Conservation (phyloP, 179 eudicot genomes). For the Silene coronaria region DNA sequence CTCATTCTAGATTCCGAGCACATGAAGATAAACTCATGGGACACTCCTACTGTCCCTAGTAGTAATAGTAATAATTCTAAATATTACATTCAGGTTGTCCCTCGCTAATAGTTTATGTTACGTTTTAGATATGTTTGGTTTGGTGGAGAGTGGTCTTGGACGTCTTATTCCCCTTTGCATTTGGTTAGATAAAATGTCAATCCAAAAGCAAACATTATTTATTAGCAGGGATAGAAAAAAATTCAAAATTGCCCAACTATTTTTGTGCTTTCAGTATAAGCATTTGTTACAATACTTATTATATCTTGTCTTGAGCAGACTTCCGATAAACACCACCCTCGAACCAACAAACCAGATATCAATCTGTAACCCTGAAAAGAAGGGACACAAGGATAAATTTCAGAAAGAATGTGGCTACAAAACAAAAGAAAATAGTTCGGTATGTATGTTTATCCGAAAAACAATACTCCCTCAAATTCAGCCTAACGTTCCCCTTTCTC, state of each 20-base stretch:
- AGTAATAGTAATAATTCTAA: no score
- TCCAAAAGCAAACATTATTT: neutral
- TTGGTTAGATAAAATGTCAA: neutral
- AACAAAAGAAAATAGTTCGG: neutral
- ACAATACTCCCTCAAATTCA: no score
- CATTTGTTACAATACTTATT: constrained; percentile 54
- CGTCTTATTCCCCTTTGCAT: neutral
- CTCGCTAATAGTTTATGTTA: neutral
- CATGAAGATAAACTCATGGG: neutral
- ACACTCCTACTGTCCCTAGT: neutral
- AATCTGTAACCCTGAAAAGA: constrained; percentile 67
- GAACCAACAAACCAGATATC: constrained; percentile 60
- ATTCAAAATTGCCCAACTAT: constrained; percentile 57
- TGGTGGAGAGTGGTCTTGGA: neutral
- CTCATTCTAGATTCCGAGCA: neutral
- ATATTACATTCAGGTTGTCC: neutral
- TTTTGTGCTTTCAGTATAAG: constrained; percentile 63
- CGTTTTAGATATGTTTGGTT: neutral
- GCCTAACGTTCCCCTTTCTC: no score
- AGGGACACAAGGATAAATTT: neutral
- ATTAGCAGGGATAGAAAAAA: neutral
- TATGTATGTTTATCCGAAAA: neutral
- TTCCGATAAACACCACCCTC: constrained; percentile 87
- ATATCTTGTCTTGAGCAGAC: constrained; percentile 77
- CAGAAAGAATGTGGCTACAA: neutral